phyloP scores from a whole-genome alignment of 2,329 filamentous ascomycete genomes.

The Ophiocordyceps sinensis region DNA sequence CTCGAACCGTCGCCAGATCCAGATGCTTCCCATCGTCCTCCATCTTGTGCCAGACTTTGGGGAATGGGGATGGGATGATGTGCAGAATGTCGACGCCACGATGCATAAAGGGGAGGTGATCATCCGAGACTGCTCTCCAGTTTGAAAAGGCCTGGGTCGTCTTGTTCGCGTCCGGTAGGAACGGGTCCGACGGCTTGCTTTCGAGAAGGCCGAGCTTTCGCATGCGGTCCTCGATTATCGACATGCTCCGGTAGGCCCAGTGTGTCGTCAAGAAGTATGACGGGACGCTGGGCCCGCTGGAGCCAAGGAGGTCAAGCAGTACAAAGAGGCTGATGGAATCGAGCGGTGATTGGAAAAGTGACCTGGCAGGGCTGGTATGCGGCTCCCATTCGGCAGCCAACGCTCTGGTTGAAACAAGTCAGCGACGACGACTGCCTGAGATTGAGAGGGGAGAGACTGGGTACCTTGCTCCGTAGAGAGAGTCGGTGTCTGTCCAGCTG shows the following conservation, averaged over 20 bases:
- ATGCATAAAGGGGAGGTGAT: conserved; percentile 81
- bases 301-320: conserved; percentile 78
- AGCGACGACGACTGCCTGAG: neutral
- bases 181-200: conserved; percentile 34
- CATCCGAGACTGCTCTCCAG: conserved; percentile 53
- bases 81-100: conserved; percentile 82
- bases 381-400: conserved; percentile 73
- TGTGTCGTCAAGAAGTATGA: conserved; percentile 86
- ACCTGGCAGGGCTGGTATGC: conserved; percentile 51
- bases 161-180: conserved; percentile 53
- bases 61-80: conserved; percentile 75
- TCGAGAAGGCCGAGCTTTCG: conserved; percentile 52
- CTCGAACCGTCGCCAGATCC: conserved; percentile 63
- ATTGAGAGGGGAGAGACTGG: neutral
- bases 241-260: conserved; percentile 78
- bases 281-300: conserved; percentile 52
- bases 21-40: conserved; percentile 74
- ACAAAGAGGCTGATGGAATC: conserved; percentile 77
- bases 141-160: conserved; percentile 27
- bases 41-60: conserved; percentile 72
- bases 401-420: conserved; percentile 25
- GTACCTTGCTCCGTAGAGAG: conserved; percentile 77
- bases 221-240: conserved; percentile 58
- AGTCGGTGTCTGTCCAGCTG: conserved; percentile 66
- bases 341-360: conserved; percentile 61